Conservation (phyloP, 2,329 filamentous ascomycete species). For the Chaetothyriales sp. region DNA sequence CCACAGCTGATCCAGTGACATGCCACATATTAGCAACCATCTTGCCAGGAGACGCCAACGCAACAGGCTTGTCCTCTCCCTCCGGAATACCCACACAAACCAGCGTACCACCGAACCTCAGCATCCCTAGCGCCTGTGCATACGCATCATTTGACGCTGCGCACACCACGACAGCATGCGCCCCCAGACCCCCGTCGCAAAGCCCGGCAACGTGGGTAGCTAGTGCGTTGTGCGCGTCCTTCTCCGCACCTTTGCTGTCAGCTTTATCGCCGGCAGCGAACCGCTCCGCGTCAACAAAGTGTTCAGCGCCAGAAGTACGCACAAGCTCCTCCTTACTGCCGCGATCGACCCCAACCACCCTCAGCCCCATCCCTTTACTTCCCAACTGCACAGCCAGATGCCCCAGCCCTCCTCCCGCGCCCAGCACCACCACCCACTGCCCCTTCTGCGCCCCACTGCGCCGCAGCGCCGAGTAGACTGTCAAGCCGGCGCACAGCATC, state of each 20-base stretch:
- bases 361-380: slow-evolving; percentile 23
- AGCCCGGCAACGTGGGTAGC: too few relatives aligned
- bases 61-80: slow-evolving; percentile 23
- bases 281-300: slow-evolving; percentile 27
- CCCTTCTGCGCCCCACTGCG: slow-evolving; percentile 25
- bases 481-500: slow-evolving; percentile 27
- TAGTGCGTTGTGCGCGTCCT: slow-evolving; percentile 26
- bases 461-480: slow-evolving; percentile 28
- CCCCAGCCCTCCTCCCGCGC: slow-evolving; percentile 27
- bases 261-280: too few relatives aligned
- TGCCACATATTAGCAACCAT: slow-evolving; percentile 34
- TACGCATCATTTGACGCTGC: slow-evolving; percentile 35
- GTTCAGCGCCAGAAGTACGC: slow-evolving; percentile 22
- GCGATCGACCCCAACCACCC: slow-evolving; percentile 27
- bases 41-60: slow-evolving; percentile 30
- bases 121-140: slow-evolving; percentile 22
- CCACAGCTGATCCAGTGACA: slow-evolving; percentile 33
- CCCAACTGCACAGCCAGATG: slow-evolving; percentile 30
- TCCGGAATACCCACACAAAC: slow-evolving; percentile 34
- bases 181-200: slow-evolving; percentile 30
- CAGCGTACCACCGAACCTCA: slow-evolving; percentile 31
- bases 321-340: slow-evolving; percentile 25
- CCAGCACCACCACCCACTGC: slow-evolving; percentile 25
- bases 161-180: slow-evolving; percentile 33
- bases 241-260: slow-evolving; percentile 27